A percentile compares a stretch with the other conserved stretches of the same genome.
Evolutionary conservation across 2,329 filamentous ascomycete species (phyloP).

Genomic region (Colletotrichum agaves): DNA sequence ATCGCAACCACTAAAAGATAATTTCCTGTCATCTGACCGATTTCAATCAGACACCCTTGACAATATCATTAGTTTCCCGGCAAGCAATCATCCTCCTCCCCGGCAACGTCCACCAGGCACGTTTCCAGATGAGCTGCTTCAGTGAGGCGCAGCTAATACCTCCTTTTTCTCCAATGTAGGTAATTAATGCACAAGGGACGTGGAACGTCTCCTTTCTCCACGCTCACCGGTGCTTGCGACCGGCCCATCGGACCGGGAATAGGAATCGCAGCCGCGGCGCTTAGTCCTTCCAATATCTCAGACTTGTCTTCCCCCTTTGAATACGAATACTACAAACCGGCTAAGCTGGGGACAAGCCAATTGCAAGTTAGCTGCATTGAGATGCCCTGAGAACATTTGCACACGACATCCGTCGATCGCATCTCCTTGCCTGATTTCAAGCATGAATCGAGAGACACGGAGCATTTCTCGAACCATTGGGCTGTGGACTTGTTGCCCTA

Average conservation of each 20-base stretch:
- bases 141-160: conserved; percentile 15
- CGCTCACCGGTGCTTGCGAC: background rate
- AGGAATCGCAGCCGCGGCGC: conserved; percentile 7
- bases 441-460: background rate
- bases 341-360: background rate
- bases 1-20: conserved; percentile 1
- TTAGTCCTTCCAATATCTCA: background rate
- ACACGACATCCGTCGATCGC: background rate
- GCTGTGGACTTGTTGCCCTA: background rate
- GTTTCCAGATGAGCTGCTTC: conserved; percentile 2
- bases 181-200: conserved; percentile 17
- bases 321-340: background rate
- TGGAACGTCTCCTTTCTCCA: conserved; percentile 26
- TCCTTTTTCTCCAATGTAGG: conserved; percentile 12
- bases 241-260: conserved; percentile 4
- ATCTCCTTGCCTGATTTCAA: background rate
- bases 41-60: conserved; percentile 29
- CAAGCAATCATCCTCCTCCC: background rate
- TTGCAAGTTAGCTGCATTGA: background rate
- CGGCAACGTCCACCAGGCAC: background rate
- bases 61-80: background rate
- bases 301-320: background rate
- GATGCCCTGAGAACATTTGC: background rate
- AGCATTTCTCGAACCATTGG: background rate
- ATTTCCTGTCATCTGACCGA: conserved; percentile 25